Conservation (phyloP, 331 rosid species). For the Prunus yedoensis region DNA sequence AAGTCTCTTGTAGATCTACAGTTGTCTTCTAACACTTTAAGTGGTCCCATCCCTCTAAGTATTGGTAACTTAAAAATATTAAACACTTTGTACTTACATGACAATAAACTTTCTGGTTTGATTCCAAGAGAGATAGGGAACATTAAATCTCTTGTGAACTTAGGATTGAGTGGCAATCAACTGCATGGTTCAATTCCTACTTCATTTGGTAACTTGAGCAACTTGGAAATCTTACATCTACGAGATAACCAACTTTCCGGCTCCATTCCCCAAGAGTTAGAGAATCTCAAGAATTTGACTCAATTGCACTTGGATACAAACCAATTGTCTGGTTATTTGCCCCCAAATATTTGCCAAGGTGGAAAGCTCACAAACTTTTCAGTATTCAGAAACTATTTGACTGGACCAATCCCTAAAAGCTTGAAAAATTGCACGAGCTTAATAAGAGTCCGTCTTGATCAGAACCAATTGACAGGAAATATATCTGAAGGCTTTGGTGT, state of each 20-base stretch:
- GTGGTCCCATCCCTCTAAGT: too few species aligned
- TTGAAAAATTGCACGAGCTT: conserved; percentile 35
- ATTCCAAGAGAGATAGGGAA: conserved; percentile 18
- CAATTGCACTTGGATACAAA: conserved; percentile 2
- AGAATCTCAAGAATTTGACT: conserved; percentile 16
- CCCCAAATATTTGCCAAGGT: conserved; percentile 30
- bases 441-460: conserved; percentile 20
- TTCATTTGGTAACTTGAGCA: background rate
- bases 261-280: background rate
- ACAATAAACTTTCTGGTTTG: background rate
- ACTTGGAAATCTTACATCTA: background rate
- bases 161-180: background rate
- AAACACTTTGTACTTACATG: background rate
- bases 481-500: conserved; percentile 39
- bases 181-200: background rate
- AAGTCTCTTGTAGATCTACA: background rate
- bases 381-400: conserved; percentile 11
- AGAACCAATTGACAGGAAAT: conserved; percentile 34
- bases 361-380: conserved; percentile 18
- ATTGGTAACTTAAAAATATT: too few species aligned
- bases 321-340: conserved; percentile 33
- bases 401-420: conserved; percentile 38
- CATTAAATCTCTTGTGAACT: background rate
- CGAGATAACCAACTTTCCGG: background rate
- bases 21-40: too few species aligned